phyloP scores from a whole-genome alignment of 208 protist genomes.

The Trypanosoma congolense region DNA sequence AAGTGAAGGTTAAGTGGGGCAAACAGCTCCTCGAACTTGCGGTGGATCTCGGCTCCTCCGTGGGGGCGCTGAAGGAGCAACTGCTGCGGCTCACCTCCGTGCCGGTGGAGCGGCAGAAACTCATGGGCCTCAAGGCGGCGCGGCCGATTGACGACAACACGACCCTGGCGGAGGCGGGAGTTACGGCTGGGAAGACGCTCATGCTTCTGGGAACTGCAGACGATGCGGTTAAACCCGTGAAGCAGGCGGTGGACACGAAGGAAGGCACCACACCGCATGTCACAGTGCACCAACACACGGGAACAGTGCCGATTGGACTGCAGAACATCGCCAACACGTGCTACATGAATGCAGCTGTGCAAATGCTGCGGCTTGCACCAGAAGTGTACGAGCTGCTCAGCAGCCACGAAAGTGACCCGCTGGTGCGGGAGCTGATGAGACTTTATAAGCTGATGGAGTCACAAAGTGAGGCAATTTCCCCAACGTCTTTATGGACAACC shows the following conservation, averaged over 20 bases:
- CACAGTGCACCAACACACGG: slow-evolving; percentile 8
- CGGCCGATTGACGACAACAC: slow-evolving; percentile 20
- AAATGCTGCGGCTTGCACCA: slow-evolving; percentile 79
- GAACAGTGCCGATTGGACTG: slow-evolving; percentile 40
- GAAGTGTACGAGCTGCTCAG: slow-evolving; percentile 44
- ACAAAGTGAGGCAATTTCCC: slow-evolving; percentile 28
- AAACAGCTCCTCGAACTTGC: slow-evolving; percentile 59
- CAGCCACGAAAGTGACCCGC: slow-evolving; percentile 28
- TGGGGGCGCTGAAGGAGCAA: slow-evolving; percentile 42
- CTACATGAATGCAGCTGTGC: slow-evolving; percentile 85
- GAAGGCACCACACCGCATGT: slow-evolving; percentile 18
- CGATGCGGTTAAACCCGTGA: slow-evolving; percentile 13
- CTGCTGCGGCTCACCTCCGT: slow-evolving; percentile 54
- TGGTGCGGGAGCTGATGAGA: slow-evolving; percentile 29
- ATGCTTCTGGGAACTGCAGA: slow-evolving; percentile 79
- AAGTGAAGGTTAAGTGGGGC: slow-evolving; percentile 77
- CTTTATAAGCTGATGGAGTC: slow-evolving; percentile 46
- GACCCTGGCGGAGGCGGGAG: slow-evolving; percentile 33
- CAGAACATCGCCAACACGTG: slow-evolving; percentile 86
- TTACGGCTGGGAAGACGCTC: slow-evolving; percentile 52
- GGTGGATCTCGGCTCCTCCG: slow-evolving; percentile 34
- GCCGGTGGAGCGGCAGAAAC: slow-evolving; percentile 78
- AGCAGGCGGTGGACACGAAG: slow-evolving; percentile 7
- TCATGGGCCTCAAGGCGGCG: slow-evolving; percentile 62
- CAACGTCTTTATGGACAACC: slow-evolving; percentile 45